Base-by-base conservation (phyloP, 2,329 filamentous ascomycete genomes). In the Clathrospora elynae region DNA sequence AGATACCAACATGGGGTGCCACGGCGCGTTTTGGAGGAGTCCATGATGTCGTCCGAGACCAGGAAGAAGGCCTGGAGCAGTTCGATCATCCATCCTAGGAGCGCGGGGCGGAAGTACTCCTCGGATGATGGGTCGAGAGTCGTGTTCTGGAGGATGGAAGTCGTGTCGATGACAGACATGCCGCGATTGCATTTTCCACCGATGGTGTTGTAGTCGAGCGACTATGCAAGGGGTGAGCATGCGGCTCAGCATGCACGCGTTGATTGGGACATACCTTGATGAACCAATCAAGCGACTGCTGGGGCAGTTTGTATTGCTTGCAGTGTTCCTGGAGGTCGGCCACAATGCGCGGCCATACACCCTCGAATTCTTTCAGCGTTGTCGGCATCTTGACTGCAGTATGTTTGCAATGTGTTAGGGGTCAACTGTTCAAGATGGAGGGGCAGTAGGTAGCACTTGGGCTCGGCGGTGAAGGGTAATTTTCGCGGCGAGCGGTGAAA, bases 171-270 rank as follows among this genome's bases (percentile, higher is more conserved):
- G 48, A 97, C 92, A 33, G 91, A 97, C 83, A 99, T 95, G 75
- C 93, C 93, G 67, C 93, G 90, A 78, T 99, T 99, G 78, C 91
- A 96, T 80, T 99, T 99, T 69, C 93, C 93, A 60, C 93, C 93
- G 39, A 93, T 77, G 5, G 89, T 84, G 76, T 99, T 99, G 75
- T 83, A 80, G 68, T 91, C 82, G 64, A 97, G 81, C 50, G 81
- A 86, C 90, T 96, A 62, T 14, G 20, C 38, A 11, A 11, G 10
- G 11, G 31, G 45, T 64, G 42, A 66, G 53, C 43, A 38, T 49
- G 40, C 26, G 30, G 37, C n/a, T n/a, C 38, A 35, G 18, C 32
- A 20, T 38, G 42, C 12, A 20, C 17, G 35, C 20, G 14, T 43
- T 29, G 13, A 33, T 19, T 19, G 37, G 41, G 29, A 14, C 30